Evolutionary conservation across 2,329 filamentous ascomycete species (phyloP).

Genomic region (Rutstroemia sydowiana): DNA sequence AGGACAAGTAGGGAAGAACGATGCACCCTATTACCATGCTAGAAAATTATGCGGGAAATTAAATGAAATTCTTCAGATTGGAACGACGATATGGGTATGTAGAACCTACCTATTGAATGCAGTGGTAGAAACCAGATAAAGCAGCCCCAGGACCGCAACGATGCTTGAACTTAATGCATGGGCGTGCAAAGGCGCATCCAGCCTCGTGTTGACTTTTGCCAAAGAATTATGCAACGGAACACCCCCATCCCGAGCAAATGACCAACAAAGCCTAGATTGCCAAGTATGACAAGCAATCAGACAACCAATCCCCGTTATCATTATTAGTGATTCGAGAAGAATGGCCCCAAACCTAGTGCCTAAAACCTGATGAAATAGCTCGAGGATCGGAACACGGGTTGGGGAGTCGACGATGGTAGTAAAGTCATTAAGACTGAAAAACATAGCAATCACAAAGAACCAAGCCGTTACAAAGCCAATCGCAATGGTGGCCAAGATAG

Average conservation of each 20-base stretch:
- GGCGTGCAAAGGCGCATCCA: conserved; percentile 9
- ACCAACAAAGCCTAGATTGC: conserved; percentile 9
- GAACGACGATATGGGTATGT: not conserved
- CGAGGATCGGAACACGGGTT: conserved; percentile 3
- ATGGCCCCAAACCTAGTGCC: not conserved
- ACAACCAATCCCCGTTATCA: conserved; percentile 4
- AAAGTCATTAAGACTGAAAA: conserved; percentile 8
- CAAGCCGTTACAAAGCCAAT: conserved; percentile 7
- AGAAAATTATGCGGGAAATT: too few species aligned
- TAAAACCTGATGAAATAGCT: conserved; percentile 1
- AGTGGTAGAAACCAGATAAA: conserved; percentile 6
- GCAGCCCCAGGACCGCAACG: conserved; percentile 1
- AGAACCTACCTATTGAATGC: conserved; percentile 6
- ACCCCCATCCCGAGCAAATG: conserved; percentile 10
- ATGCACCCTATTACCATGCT: conserved; percentile 9
- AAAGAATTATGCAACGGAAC: conserved; percentile 1
- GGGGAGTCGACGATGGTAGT: conserved; percentile 1
- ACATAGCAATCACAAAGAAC: conserved; percentile 8
- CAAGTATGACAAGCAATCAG: conserved; percentile 5
- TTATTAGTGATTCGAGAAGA: conserved; percentile 3
- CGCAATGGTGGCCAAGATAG: conserved; percentile 5
- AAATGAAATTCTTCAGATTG: too few species aligned
- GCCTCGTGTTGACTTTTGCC: conserved; percentile 1
- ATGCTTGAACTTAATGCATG: conserved; percentile 2
- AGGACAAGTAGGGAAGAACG: conserved; percentile 7